These are phyloP conservation scores for Eutypella sp. DNA, from an alignment of 2,329 filamentous ascomycete genomes.

Conservation along the genomic window DNA sequence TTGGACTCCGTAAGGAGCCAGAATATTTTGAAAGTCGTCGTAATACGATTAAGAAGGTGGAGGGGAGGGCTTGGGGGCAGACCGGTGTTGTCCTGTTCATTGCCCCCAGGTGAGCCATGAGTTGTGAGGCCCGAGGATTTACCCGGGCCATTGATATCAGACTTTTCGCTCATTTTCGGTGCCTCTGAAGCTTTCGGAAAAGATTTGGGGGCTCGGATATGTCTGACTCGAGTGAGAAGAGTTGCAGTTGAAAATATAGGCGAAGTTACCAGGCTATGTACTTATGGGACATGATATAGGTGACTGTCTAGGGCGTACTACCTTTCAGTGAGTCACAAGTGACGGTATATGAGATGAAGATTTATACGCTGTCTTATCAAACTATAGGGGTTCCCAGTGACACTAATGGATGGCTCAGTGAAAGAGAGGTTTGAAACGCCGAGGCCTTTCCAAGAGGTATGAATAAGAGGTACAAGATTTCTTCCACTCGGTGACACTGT, in stretches of 20 bases:
- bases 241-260: background rate
- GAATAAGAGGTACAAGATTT: background rate
- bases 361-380: no score
- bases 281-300: no score
- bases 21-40: background rate
- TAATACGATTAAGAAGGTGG: background rate
- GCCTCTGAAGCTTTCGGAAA: background rate
- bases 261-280: no score
- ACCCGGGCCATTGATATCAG: background rate
- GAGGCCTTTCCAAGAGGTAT: background rate
- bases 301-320: no score
- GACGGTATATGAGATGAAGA: no score
- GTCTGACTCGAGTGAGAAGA: background rate
- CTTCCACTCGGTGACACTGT: background rate
- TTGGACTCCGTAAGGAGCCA: constrained; percentile 2
- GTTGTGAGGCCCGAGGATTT: background rate
- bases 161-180: background rate
- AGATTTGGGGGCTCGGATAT: no score
- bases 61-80: background rate
- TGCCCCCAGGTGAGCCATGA: background rate
- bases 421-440: background rate
- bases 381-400: no score
- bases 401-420: background rate
- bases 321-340: no score
- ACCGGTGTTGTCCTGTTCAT: background rate